Evolutionary conservation across 805 yeast species (phyloP), one percentile per base, ranked within the genome.

Genomic region (Teunomyces atbi): DNA sequence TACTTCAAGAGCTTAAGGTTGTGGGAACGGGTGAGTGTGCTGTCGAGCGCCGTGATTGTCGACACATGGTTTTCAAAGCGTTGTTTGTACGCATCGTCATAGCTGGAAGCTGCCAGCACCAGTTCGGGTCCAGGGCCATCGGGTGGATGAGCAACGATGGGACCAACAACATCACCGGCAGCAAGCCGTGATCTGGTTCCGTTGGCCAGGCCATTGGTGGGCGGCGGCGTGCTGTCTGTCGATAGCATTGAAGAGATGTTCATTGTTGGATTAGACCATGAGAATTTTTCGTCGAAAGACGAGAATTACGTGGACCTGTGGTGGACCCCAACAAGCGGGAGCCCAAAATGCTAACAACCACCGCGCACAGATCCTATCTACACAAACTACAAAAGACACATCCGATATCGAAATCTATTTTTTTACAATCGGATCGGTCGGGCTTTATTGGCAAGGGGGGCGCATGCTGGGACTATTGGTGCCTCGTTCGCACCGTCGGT

Each of bases 221-320:
- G 46, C 10, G 54, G 46, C 6, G 57, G 40, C 29, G 47, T 41
- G 44, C 55, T 51, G 46, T 64, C 67, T 42, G 49, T 56, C 21
- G 70, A 60, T 54, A 67, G 59, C 64, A 67, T 67, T 21, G 70
- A 65, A 12, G 70, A 65, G 37, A 66, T 66, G 50, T 66, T 64
- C 71, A 66, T 66, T 29, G 33, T 41, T 43, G 30, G 28, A n/a
- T 2, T 20, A 12, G 10, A 26, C 28, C 39, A 20, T 36, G 39
- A 36, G 39, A 36, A 36, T 18, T 36, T 36, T 36, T 36, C 39
- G 18, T 36, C 11, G 27, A 15, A 34, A 19, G 23, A 36, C 39
- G 28, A 20, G 39, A 36, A 36, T 36, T 12, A 4, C 28, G 21
- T 13, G 29, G 39, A 30, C 21, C 23, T 18, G 37, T 18, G 26